These are phyloP conservation scores for Phoma herbarum DNA, from an alignment of 2,329 filamentous ascomycete species.

Conservation along the genomic window DNA sequence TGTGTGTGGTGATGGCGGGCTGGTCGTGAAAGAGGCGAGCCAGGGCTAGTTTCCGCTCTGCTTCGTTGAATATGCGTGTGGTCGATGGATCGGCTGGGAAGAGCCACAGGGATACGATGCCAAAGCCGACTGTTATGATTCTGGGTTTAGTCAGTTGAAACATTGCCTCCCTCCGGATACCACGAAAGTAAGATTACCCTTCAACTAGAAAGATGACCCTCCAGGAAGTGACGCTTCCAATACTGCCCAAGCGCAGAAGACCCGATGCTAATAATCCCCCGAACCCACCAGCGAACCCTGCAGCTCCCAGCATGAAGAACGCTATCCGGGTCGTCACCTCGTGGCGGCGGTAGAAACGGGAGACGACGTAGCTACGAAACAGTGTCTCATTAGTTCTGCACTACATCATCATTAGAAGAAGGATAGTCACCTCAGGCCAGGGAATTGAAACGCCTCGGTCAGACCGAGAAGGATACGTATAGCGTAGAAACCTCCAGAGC, in stretches of 20 bases:
- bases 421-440: background rate
- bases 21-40: background rate
- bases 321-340: slow-evolving; percentile 1
- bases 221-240: slow-evolving; percentile 1
- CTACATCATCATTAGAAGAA: background rate
- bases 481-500: background rate
- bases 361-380: background rate
- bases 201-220: background rate
- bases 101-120: background rate
- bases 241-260: background rate
- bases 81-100: slow-evolving; percentile 1
- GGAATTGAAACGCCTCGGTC: slow-evolving; percentile 2
- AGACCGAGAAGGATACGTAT: slow-evolving; percentile 1
- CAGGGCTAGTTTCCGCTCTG: background rate
- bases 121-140: slow-evolving; percentile 1
- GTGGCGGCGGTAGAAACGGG: slow-evolving; percentile 1
- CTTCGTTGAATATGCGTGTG: background rate
- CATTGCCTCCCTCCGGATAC: background rate
- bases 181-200: background rate
- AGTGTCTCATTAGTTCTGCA: background rate
- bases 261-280: slow-evolving; percentile 3
- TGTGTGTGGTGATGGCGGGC: background rate
- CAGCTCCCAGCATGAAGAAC: slow-evolving; percentile 2
- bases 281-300: slow-evolving; percentile 1
- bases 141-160: background rate